Evolutionary conservation across 352 stramenopile genomes (phyloP).

Genomic region (Globisporangium lucens): DNA sequence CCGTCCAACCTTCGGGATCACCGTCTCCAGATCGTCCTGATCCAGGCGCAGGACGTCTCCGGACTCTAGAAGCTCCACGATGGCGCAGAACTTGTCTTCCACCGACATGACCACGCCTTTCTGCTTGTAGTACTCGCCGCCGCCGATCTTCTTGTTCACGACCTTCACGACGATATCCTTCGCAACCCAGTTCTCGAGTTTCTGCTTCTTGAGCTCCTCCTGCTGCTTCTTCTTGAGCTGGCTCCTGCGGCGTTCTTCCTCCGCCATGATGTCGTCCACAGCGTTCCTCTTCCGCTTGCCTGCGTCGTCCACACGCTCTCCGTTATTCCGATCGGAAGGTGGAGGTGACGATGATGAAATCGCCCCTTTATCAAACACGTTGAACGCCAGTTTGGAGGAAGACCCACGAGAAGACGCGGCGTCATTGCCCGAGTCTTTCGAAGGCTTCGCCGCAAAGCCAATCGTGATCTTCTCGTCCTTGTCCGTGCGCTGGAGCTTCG

Average conservation of each 20-base stretch:
- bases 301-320: conserved; percentile 14
- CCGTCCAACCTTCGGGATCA: conserved; percentile 73
- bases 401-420: background rate
- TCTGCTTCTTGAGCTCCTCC: conserved; percentile 33
- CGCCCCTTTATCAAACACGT: conserved; percentile 13
- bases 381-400: conserved; percentile 13
- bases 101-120: conserved; percentile 81
- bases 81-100: conserved; percentile 78
- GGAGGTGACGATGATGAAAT: background rate
- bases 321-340: background rate
- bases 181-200: conserved; percentile 90
- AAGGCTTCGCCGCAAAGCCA: conserved; percentile 23
- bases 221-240: conserved; percentile 36
- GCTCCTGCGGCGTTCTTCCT: conserved; percentile 45
- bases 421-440: conserved; percentile 22
- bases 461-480: conserved; percentile 47
- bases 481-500: conserved; percentile 58
- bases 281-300: conserved; percentile 27
- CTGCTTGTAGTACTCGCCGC: conserved; percentile 87
- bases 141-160: conserved; percentile 90
- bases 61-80: conserved; percentile 78
- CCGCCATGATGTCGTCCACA: conserved; percentile 59
- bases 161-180: conserved; percentile 93
- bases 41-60: conserved; percentile 80
- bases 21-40: conserved; percentile 89